Conservation (phyloP, 257 asterid genomes). For the Scutellaria barbata region DNA sequence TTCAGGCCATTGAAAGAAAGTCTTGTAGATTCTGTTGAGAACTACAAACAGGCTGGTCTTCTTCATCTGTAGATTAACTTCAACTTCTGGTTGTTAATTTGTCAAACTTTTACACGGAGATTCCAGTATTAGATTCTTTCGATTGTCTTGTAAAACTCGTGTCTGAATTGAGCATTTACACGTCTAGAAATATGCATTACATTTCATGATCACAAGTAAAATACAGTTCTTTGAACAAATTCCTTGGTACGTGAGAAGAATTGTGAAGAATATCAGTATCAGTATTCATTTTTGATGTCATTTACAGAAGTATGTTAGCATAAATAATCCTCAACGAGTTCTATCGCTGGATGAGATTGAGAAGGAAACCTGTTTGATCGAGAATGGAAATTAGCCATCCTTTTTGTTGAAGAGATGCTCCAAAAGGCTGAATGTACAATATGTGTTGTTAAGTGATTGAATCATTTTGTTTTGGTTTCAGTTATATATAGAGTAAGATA, state of each 20-base stretch:
- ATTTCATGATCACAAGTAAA: background rate
- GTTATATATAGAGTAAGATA: conserved; percentile 6
- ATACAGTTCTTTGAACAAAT: too few species aligned
- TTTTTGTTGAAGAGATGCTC: background rate
- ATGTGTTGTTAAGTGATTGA: conserved; percentile 11
- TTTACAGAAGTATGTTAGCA: conserved; percentile 25
- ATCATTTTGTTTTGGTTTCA: background rate
- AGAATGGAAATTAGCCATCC: conserved; percentile 44
- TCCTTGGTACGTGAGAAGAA: background rate
- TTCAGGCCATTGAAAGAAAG: conserved; percentile 65
- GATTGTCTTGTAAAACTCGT: background rate
- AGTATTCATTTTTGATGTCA: background rate
- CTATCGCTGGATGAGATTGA: conserved; percentile 44
- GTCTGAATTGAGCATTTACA: too few species aligned
- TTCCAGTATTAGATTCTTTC: background rate
- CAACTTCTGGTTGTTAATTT: background rate
- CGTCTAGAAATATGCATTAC: background rate
- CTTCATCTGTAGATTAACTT: conserved; percentile 32
- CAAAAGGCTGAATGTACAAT: background rate
- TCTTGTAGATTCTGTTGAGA: conserved; percentile 66
- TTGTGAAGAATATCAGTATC: background rate
- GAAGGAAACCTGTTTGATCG: conserved; percentile 55
- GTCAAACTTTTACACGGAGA: background rate
- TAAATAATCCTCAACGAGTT: conserved; percentile 31
- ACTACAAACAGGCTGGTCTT: conserved; percentile 56